Conservation (phyloP, 2,329 filamentous ascomycete genomes). For the Zalaria obscura region DNA sequence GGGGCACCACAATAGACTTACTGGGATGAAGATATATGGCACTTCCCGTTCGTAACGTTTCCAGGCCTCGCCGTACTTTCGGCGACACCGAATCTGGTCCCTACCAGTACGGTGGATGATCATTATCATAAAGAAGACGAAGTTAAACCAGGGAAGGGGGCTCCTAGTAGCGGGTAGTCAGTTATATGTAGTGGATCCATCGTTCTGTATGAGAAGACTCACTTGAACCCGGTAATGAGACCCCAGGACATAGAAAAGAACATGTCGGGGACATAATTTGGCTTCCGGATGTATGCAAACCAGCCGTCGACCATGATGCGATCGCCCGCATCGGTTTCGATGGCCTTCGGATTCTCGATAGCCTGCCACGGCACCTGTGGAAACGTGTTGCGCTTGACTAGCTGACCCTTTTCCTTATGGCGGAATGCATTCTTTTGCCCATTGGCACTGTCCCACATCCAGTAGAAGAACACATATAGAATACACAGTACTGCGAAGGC, state of each 20-base stretch:
- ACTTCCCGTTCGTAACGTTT: constrained; percentile 2
- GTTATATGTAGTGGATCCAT: too few species aligned
- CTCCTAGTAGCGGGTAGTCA: too few species aligned
- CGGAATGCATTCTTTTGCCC: constrained; percentile 3
- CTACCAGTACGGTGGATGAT: constrained; percentile 3
- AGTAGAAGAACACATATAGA: constrained; percentile 6
- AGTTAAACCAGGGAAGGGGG: constrained; percentile 3
- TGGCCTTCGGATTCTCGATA: not conserved
- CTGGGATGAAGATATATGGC: constrained; percentile 2
- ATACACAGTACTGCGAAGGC: not conserved
- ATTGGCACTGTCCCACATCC: constrained; percentile 7
- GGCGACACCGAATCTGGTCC: constrained; percentile 1
- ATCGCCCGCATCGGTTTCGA: constrained; percentile 3
- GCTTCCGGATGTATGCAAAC: not conserved
- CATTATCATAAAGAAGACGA: constrained; percentile 1
- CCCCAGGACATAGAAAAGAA: constrained; percentile 3
- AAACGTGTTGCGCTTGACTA: constrained; percentile 3
- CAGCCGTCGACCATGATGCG: constrained; percentile 2
- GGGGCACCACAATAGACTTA: too few species aligned
- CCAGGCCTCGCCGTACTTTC: constrained; percentile 2
- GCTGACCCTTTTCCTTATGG: constrained; percentile 1
- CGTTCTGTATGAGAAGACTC: too few species aligned
- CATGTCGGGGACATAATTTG: constrained; percentile 1
- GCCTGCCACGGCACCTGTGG: constrained; percentile 1
- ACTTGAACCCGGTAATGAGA: constrained; percentile 1